phyloP scores from a whole-genome alignment of 495 filamentous ascomycete species.

The Annulohypoxylon maeteangense region DNA sequence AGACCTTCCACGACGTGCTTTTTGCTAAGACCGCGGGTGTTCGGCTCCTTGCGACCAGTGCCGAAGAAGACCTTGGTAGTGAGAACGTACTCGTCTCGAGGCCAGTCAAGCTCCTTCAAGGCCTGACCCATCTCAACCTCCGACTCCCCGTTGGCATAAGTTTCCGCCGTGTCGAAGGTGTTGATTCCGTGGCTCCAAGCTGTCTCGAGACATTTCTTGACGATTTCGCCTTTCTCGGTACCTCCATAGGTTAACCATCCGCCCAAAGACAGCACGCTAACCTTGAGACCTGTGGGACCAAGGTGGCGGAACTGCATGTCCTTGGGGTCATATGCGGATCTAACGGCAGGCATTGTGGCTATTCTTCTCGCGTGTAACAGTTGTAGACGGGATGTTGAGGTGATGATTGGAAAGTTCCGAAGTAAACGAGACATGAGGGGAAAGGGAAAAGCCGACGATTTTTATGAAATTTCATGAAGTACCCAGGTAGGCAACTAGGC shows the following conservation, averaged over 20 bases:
- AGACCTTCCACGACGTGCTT: conserved; percentile 62
- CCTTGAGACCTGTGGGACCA: conserved; percentile 74
- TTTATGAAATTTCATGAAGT: background rate
- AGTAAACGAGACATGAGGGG: conserved; percentile 25
- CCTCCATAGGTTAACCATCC: conserved; percentile 65
- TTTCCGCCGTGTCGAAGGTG: conserved; percentile 66
- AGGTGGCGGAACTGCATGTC: conserved; percentile 76
- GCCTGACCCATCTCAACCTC: conserved; percentile 66
- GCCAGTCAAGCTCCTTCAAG: conserved; percentile 58
- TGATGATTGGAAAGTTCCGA: background rate
- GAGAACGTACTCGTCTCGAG: conserved; percentile 60
- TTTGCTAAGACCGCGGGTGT: conserved; percentile 57
- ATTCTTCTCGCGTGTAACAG: conserved; percentile 26
- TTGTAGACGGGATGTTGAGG: conserved; percentile 14
- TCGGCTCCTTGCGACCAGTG: conserved; percentile 60
- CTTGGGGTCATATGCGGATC: conserved; percentile 60
- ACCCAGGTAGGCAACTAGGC: background rate
- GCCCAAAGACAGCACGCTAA: conserved; percentile 73
- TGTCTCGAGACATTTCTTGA: conserved; percentile 56
- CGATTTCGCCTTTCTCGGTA: conserved; percentile 56
- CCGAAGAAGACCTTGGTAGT: conserved; percentile 57
- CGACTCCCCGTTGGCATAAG: conserved; percentile 60
- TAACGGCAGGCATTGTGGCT: conserved; percentile 46
- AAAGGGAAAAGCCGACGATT: background rate
- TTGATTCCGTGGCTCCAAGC: conserved; percentile 67